Evolutionary conservation across 805 yeast species (phyloP), one percentile per base, ranked within the genome.

Genomic region (Yarrowia sp.): DNA sequence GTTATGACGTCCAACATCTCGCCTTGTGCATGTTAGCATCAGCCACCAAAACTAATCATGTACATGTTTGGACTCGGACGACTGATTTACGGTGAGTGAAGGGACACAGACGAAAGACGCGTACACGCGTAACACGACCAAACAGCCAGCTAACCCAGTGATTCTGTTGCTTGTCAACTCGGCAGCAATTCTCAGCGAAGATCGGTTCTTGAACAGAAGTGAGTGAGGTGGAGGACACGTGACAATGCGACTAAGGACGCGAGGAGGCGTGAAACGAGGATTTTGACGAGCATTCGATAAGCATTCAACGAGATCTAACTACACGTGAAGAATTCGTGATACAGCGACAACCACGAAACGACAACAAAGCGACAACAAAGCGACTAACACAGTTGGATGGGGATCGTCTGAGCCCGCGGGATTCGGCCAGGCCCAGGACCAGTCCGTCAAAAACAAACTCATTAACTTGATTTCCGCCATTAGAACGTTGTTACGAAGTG

Each of bases 101-200:
- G 24, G 35, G 25, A 16, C n/a, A n/a, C 6, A 8, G 31, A 14
- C n/a, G 27, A 16, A n/a, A 6, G 35, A 29, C 25, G 29, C 25
- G 8, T 12, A 16, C 21, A 16, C 39, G 10, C 21, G 39, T 16
- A 6, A 32, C 8, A 3, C 7, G 16, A 32, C 36, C 18, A 12
- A 14, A 7, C 5, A 16, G n/a, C 36, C n/a, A 5, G 22, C 62
- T 58, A 58, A 19, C 18, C 19, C 39, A 70, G 76, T 74, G 44
- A 67, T 69, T 22, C 70, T 77, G 21, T 71, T 88, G 36, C 74
- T 87, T 62, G 81, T 87, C 51, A 88, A 88, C 71, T 83, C 93
- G 0, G 81, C 88, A 27, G 94, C 94, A 0, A 86, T 88, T 33
- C 79, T 88, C 59, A 87, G 87, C 70, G 96, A 88, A 68, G 94